A percentile compares a stretch with the other conserved stretches of the same genome.
phyloP scores from a whole-genome alignment of 2,329 filamentous ascomycete genomes.

The Parafenestella ontariensis region DNA sequence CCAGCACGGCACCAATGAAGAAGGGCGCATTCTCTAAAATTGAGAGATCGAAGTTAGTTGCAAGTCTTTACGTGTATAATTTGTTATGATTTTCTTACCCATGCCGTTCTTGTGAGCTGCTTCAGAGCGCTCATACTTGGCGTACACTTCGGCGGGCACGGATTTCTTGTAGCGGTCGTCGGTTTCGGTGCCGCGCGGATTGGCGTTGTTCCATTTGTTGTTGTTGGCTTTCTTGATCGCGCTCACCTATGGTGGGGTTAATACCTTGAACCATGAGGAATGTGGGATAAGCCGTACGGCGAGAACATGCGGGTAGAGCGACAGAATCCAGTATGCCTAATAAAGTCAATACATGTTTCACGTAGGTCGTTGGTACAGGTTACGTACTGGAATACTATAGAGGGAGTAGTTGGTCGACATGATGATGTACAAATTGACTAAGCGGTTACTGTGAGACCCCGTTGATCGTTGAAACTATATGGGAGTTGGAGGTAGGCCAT shows the following conservation, averaged over 20 bases:
- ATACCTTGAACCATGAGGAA: too few relatives aligned
- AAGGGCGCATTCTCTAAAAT: conserved; percentile 55
- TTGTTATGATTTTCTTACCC: background rate
- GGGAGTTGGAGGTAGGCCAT: too few relatives aligned
- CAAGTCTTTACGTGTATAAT: background rate
- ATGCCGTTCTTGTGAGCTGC: conserved; percentile 53
- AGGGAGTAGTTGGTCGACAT: conserved; percentile 36
- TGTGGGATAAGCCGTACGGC: conserved; percentile 16
- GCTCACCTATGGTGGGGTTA: background rate
- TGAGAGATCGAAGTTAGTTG: background rate
- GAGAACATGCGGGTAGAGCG: conserved; percentile 27
- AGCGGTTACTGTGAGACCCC: background rate
- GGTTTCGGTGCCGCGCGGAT: conserved; percentile 45
- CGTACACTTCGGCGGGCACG: conserved; percentile 40
- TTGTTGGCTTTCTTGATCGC: conserved; percentile 26
- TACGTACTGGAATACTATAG: conserved; percentile 21
- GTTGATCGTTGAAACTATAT: background rate
- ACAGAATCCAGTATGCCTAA: conserved; percentile 28
- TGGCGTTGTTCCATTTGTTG: conserved; percentile 51
- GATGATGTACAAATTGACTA: background rate
- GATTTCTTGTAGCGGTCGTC: conserved; percentile 42
- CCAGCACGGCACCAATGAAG: conserved; percentile 53
- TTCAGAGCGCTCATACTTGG: conserved; percentile 52
- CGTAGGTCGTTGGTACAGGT: background rate
- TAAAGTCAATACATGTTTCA: conserved; percentile 7